phyloP scores from a whole-genome alignment of 2,329 filamentous ascomycete genomes.

The Pseudogymnoascus sp. region DNA sequence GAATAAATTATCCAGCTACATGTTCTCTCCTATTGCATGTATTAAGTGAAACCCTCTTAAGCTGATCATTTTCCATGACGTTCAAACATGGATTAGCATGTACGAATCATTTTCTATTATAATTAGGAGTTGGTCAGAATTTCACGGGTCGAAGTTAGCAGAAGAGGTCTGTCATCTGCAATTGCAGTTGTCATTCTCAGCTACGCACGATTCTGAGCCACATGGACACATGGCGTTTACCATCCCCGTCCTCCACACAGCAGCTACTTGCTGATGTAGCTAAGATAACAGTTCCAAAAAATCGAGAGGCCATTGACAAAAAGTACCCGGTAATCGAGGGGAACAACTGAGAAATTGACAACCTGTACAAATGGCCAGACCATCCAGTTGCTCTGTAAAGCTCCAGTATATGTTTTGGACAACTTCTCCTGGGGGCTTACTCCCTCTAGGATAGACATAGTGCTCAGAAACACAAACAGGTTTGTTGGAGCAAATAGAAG shows the following conservation, averaged over 20 bases:
- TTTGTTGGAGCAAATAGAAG: conserved; percentile 56
- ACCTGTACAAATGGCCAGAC: conserved; percentile 61
- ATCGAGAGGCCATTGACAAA: conserved; percentile 62
- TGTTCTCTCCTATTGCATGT: neutral
- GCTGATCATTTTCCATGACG: neutral
- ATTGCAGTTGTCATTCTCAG: neutral
- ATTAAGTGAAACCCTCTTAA: neutral
- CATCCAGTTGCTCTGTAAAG: conserved; percentile 60
- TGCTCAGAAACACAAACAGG: conserved; percentile 55
- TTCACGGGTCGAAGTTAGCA: neutral
- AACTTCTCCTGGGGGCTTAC: conserved; percentile 51
- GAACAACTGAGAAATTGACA: conserved; percentile 62
- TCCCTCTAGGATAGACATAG: conserved; percentile 59
- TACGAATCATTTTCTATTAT: neutral
- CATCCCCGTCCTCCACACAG: neutral
- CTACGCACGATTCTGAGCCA: neutral
- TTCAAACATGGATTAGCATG: neutral
- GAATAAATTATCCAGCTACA: conserved; percentile 4
- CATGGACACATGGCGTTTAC: neutral
- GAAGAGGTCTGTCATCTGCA: neutral
- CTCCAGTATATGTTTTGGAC: conserved; percentile 47
- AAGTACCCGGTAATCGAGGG: conserved; percentile 58
- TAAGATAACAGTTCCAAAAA: conserved; percentile 40
- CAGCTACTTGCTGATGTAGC: conserved; percentile 27
- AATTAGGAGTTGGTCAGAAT: neutral